Base-by-base conservation (phyloP, 2,329 filamentous ascomycete genomes). In the Verticillium longisporum region DNA sequence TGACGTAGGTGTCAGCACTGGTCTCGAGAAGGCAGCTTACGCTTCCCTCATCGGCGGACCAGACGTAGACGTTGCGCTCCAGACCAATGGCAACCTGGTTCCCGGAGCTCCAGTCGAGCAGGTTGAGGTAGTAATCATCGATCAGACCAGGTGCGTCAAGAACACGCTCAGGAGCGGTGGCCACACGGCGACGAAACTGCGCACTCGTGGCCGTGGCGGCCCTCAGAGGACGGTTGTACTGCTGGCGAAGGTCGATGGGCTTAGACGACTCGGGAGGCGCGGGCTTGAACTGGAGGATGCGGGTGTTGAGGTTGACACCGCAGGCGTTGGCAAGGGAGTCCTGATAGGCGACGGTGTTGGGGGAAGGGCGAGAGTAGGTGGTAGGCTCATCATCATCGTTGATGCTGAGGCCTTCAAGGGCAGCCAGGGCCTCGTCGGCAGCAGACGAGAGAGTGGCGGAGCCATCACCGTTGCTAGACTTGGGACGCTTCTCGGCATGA, bases 71-170 rank as follows among this genome's bases (percentile, higher is more conserved):
- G 68, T 89, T 96, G 67, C 94, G 92, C 80, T 98, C 95, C 13
- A 99, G 87, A 61, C 94, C 95, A 73, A 99, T 98, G 57, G 95
- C 95, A 60, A 99, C 94, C 77, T 99, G 95, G 81, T 99, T 99
- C 63, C 90, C 89, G 6, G 92, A 95, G 73, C 93, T 97, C 95
- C 95, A 99, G 80, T 99, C 95, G 32, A 99, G 87, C 45, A 99
- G 84, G 81, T 99, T 99, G 69, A 99, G 89, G 76, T 99, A 99
- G 84, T 98, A 99, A 79, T 99, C 95, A 71, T 99, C 95, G 64
- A 98, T 90, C 59, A 99, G 86, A 61, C 94, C 95, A 6, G 95
- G 95, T 4, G 95, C 95, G 76, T 99, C 95, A 32, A 99, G 86
- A 14, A 99, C 95, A 66, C 95, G 91, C 78, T 99, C 95, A 11